Base-by-base conservation (phyloP, 2,329 filamentous ascomycete species). In the Fusarium scirpi region DNA sequence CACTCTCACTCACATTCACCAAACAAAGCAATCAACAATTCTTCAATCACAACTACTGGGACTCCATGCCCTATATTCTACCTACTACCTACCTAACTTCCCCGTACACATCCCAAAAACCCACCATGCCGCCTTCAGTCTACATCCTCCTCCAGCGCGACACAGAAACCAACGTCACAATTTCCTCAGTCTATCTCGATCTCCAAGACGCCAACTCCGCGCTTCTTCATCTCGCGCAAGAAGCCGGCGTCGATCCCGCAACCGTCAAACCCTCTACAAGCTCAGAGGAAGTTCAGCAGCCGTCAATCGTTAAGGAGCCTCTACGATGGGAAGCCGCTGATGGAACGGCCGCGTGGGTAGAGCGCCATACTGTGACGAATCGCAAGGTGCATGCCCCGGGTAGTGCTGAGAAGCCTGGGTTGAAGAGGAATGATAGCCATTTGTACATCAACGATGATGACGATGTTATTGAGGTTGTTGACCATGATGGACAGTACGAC, bases 321-420 rank as follows among this genome's bases (percentile, higher is more conserved):
- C 47, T 78, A 47, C 70, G 79, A 57, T 82, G 80, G 80, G 75
- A 79, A 20, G 75, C 77, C 20, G 69, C 78, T 9, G 79, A 81
- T 24, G 80, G 80, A 7, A 69, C 72, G 44, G 68, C 77, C 12
- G 80, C 77, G 56, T 82, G 80, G 80, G 80, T 82, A 30, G 80
- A 82, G 75, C 62, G 71, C 41, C 80, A 82, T 54, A 65, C 58
- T 16, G 75, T 81, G 22, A 71, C 67, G 22, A 65, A 60, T 22
- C 66, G 65, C 51, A 73, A 75, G 60, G 45, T 34, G 3, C 59
- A 58, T 25, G 43, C 56, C 13, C 34, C 62, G 16, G 58, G 44
- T 18, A 58, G 24, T 20, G 56, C 56, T 38, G 51, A 53, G 18
- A 65, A 58, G 58, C 69, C 54, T 6, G 62, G 54, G 6, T 8